phyloP scores from a whole-genome alignment of 2,329 filamentous ascomycete species.

The Neopestalotiopsis sp. region DNA sequence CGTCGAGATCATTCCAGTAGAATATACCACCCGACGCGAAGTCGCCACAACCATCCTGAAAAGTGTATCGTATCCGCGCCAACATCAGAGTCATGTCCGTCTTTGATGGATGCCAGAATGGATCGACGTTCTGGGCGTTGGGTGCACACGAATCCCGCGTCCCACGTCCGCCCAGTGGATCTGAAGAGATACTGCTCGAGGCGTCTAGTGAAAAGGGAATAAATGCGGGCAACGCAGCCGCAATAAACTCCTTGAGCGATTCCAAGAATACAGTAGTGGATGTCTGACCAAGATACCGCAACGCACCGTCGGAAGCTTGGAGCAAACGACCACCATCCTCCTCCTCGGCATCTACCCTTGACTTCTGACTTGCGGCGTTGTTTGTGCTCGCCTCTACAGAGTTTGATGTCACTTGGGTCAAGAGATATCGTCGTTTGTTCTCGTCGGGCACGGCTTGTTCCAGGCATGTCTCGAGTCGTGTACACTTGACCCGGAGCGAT shows the following conservation, averaged over 20 bases:
- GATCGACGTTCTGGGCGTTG: constrained; percentile 41
- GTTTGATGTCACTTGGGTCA: constrained; percentile 29
- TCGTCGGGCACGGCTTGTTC: constrained; percentile 43
- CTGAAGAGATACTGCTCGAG: constrained; percentile 39
- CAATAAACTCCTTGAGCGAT: constrained; percentile 52
- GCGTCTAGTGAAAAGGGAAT: constrained; percentile 25
- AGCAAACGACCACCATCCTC: constrained; percentile 47
- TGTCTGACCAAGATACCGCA: constrained; percentile 53
- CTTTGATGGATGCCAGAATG: constrained; percentile 43
- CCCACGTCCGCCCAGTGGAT: constrained; percentile 50
- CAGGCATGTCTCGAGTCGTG: constrained; percentile 45
- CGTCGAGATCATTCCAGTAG: constrained; percentile 50
- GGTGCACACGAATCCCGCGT: constrained; percentile 51
- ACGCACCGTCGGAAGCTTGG: constrained; percentile 47
- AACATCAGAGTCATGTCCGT: constrained; percentile 45
- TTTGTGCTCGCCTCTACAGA: constrained; percentile 11
- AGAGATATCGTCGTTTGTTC: constrained; percentile 38
- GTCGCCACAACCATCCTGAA: constrained; percentile 49
- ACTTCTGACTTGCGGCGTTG: constrained; percentile 9
- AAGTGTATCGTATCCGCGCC: constrained; percentile 44
- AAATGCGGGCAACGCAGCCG: constrained; percentile 41
- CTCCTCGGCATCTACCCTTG: constrained; percentile 19
- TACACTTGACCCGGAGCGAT: constrained; percentile 43
- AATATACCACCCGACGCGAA: constrained; percentile 52
- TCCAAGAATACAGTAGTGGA: constrained; percentile 57